Evolutionary conservation across 192 early-diverging fungal species (phyloP), one percentile per base, ranked within the genome.

Genomic region (Spizellomyces sp.): DNA sequence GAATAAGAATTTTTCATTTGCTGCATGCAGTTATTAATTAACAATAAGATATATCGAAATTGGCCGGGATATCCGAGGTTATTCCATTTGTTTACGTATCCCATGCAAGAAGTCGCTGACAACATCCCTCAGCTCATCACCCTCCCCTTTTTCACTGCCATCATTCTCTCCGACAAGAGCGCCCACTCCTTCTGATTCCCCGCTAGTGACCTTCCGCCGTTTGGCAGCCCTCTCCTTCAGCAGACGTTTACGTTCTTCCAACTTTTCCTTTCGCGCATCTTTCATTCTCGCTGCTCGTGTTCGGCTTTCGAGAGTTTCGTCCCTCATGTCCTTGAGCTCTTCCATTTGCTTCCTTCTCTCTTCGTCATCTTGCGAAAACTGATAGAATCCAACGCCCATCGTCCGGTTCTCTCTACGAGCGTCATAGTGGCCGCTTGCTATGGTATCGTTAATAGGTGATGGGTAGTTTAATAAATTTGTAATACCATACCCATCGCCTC

Each of bases 301-400:
- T 27, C 73, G 70, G 0, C 42, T 12, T 8, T 66, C 67, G 19
- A 77, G 8, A 12, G 81, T 82, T 65, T 87, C 81, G 41, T 77
- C 60, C 14, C 90, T 77, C 44, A 91, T 60, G 43, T 78, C 57
- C 14, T 89, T 79, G 55, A 92, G 63, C 41, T 84, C 88, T 4
- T 67, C 76, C 81, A 90, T 84, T 65, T 92, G 91, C 19, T 68
- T 70, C 54, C 77, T 59, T 50, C 91, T 81, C 36, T 84, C 84
- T 6, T 82, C 77, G 56, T 90, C 89, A 41, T 90, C 80, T 69
- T 86, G 79, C 5, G 89, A 86, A 47, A 92, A 91, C 0, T 78
- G 79, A 71, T 91, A 92, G 68, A 87, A 90, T 1, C 86, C 90
- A 4, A 86, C 87, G 61, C 90, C 91, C 45, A 85, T 80, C 36